Percentiles rank a stretch among this genome's conserved stretches.
Evolutionary conservation across 2,329 filamentous ascomycete species (phyloP).

Genomic region (Aspergillus bombycis): DNA sequence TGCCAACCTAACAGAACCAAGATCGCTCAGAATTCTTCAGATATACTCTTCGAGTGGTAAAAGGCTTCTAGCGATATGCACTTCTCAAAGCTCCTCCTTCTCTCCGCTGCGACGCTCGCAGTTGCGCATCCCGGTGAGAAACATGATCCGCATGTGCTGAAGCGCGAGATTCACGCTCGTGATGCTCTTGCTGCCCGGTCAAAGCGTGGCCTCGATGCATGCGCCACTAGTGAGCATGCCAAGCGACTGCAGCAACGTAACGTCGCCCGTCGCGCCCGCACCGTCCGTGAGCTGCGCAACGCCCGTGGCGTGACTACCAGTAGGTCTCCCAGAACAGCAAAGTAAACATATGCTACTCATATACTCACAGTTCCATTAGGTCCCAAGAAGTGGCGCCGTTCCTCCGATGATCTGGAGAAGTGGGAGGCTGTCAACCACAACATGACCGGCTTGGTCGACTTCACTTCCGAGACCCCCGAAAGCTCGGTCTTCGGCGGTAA

Average conservation of each 20-base stretch:
- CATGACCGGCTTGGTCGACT: conserved; percentile 36
- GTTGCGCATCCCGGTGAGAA: conserved; percentile 38
- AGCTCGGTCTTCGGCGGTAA: conserved; percentile 44
- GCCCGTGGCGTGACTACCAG: conserved; percentile 30
- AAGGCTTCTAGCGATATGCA: conserved; percentile 21
- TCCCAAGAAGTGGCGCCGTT: conserved; percentile 37
- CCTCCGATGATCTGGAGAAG: conserved; percentile 40
- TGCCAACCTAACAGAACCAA: conserved; percentile 5
- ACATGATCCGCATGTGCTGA: conserved; percentile 31
- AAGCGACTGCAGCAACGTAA: conserved; percentile 31
- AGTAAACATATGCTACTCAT: background rate
- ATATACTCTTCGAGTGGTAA: background rate
- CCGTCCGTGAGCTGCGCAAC: conserved; percentile 30
- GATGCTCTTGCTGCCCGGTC: conserved; percentile 29
- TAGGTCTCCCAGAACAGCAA: conserved; percentile 11
- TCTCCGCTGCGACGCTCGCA: conserved; percentile 34
- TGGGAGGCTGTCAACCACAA: conserved; percentile 46
- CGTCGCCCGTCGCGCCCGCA: conserved; percentile 31
- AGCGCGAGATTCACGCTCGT: conserved; percentile 33
- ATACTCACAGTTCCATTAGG: conserved; percentile 9
- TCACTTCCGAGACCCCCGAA: conserved; percentile 31
- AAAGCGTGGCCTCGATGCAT: conserved; percentile 29
- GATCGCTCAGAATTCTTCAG: background rate
- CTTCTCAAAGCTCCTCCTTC: conserved; percentile 33
- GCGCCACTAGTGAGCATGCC: conserved; percentile 26